phyloP scores from a whole-genome alignment of 768 basidiomycete genomes.

The Psilocybe cyanescens region DNA sequence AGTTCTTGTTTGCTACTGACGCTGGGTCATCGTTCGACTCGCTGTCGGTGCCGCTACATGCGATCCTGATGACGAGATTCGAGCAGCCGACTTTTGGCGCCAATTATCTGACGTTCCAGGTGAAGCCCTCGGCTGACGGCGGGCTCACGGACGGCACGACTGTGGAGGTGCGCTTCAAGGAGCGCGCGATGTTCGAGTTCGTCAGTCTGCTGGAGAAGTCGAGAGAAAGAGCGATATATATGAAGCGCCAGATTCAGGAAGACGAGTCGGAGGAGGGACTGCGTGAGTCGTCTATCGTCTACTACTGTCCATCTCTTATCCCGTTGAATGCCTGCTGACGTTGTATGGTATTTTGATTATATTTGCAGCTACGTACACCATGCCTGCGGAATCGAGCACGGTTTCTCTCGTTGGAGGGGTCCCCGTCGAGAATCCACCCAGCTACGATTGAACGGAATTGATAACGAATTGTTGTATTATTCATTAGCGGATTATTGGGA shows the following conservation, averaged over 20 bases:
- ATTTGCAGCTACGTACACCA: slow-evolving; percentile 47
- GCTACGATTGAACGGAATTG: slow-evolving; percentile 39
- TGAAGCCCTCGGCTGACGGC: slow-evolving; percentile 71
- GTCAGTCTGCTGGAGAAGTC: slow-evolving; percentile 76
- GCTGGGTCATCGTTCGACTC: slow-evolving; percentile 42
- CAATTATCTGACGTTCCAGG: slow-evolving; percentile 69
- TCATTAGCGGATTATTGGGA: not conserved
- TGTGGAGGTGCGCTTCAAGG: slow-evolving; percentile 69
- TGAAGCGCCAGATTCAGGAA: slow-evolving; percentile 63
- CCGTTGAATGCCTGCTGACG: not conserved
- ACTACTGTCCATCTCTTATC: too few species aligned
- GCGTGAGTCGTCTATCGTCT: slow-evolving; percentile 43
- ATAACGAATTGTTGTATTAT: too few species aligned
- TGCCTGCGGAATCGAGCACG: slow-evolving; percentile 47
- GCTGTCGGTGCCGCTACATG: slow-evolving; percentile 61
- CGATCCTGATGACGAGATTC: slow-evolving; percentile 71
- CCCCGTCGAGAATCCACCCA: slow-evolving; percentile 55
- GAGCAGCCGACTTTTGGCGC: slow-evolving; percentile 75
- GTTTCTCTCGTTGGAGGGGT: slow-evolving; percentile 42
- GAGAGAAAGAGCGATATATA: slow-evolving; percentile 74
- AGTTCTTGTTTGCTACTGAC: slow-evolving; percentile 68
- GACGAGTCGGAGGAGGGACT: slow-evolving; percentile 53
- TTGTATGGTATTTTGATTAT: not conserved
- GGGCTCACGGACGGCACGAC: slow-evolving; percentile 66
- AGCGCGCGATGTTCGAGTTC: slow-evolving; percentile 75